Evolutionary conservation across 306 rosid genomes (phyloP), one percentile per base, ranked within the genome.

Genomic region (Sechiopsis laciniata): DNA sequence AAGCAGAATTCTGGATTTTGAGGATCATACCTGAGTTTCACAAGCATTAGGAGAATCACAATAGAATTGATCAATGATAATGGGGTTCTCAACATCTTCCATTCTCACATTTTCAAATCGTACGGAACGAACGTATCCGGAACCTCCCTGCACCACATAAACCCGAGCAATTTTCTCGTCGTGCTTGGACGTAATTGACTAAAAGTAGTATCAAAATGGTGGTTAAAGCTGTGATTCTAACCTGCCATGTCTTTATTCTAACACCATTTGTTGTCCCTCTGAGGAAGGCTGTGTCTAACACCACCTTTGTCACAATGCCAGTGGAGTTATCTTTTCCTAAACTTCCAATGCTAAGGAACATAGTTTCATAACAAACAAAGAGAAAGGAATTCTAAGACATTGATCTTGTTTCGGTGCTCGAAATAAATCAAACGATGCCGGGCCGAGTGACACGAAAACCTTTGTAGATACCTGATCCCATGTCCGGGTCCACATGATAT

Each of bases 191-290:
- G 5, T 21, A 13, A 24, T 48, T 16, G 24, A 46, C 37, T 78
- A 12, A 26, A 57, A 50, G 9, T 51, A 26, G 42, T 69, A 50
- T 51, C 4, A 8, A 70, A 51, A 51, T 70, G 22, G 48, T 26
- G 59, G 20, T 48, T 48, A 51, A 70, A 70, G 10, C n/a, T 66
- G 10, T 22, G 48, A 69, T 11, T 60, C 21, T 51, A 59, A 91
- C 99, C 99, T 95, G 99, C 97, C 97, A 95, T 51, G 99, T 95
- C 81, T 95, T 95, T 59, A 95, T 91, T 82, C 99, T 86, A 82
- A 95, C 75, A 72, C 99, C 99, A 65, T 95, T 95, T 65, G 92
- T 81, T n/a, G 97, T 83, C 7, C 75, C 90, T 85, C 16, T 21
- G 19, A 26, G 53, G 7, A 72, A 54, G 76, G 99, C 99, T 63